phyloP scores from a whole-genome alignment of 371 early-diverging fungal genomes.

The Zychaea mexicana region DNA sequence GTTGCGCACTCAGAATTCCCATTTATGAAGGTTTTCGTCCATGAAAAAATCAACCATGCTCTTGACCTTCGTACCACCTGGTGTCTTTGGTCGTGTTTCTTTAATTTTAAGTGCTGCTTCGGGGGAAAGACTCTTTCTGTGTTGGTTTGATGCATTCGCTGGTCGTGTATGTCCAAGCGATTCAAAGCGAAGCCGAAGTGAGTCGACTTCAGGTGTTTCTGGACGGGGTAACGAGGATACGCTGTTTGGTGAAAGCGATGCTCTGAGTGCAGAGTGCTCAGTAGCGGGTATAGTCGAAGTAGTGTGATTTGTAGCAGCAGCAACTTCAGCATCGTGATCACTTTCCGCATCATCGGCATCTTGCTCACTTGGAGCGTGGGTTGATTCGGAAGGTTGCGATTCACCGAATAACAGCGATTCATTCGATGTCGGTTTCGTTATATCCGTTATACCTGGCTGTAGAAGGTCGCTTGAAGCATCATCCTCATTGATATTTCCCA shows the following conservation, averaged over 20 bases:
- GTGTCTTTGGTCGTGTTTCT: conserved; percentile 39
- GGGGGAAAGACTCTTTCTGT: conserved; percentile 17
- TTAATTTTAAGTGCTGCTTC: conserved; percentile 31
- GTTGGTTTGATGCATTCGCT: not conserved
- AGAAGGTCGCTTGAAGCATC: not conserved
- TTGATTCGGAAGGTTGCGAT: not conserved
- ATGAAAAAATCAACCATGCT: conserved; percentile 49
- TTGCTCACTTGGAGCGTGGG: not conserved
- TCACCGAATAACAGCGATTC: not conserved
- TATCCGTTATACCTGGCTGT: not conserved
- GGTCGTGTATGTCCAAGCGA: conserved; percentile 19
- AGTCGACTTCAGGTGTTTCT: conserved; percentile 44
- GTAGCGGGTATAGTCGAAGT: conserved; percentile 4
- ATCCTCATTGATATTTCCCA: not conserved
- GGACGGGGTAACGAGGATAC: conserved; percentile 34
- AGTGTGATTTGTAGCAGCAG: conserved; percentile 16
- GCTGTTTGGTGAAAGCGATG: conserved; percentile 33
- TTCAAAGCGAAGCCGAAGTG: conserved; percentile 37
- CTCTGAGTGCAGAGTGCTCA: conserved; percentile 9
- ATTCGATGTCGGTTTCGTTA: not conserved
- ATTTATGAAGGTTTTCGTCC: conserved; percentile 49
- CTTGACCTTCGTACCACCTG: conserved; percentile 38
- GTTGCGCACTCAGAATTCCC: conserved; percentile 30
- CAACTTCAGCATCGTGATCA: conserved; percentile 50
- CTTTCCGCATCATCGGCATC: conserved; percentile 20